Conservation (phyloP, 805 yeast species). For the Yarrowia deformans region DNA sequence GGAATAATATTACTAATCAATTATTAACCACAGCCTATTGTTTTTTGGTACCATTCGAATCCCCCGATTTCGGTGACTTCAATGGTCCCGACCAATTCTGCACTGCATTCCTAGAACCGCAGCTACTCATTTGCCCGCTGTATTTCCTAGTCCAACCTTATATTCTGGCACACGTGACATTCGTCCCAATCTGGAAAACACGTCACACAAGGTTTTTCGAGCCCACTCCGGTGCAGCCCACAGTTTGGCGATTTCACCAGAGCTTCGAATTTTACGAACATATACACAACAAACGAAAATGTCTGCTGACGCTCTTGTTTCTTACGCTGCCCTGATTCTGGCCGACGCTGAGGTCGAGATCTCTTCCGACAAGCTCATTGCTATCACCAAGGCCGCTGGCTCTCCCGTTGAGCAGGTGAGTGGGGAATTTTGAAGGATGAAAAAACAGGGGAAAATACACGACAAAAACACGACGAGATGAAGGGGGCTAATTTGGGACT, state of each 20-base stretch:
- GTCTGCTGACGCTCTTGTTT: slow-evolving; percentile 40
- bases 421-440: neutral
- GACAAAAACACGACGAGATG: too few species aligned
- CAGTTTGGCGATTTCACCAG: slow-evolving; percentile 38
- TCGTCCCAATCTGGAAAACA: slow-evolving; percentile 24
- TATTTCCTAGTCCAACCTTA: neutral
- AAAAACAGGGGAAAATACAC: too few species aligned
- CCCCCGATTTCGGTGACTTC: neutral
- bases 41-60: neutral
- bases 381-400: slow-evolving; percentile 84
- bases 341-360: slow-evolving; percentile 97
- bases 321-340: slow-evolving; percentile 88
- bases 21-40: too few species aligned
- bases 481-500: too few species aligned
- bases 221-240: slow-evolving; percentile 37
- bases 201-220: slow-evolving; percentile 38
- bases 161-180: neutral
- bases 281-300: slow-evolving; percentile 38
- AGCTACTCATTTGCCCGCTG: neutral
- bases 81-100: neutral
- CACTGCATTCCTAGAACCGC: neutral
- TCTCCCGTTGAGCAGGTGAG: slow-evolving; percentile 51
- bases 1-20: too few species aligned
- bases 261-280: slow-evolving; percentile 30
- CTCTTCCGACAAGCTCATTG: slow-evolving; percentile 81